Conservation (phyloP, 225 moss, liverwort and hornwort species). For the Lunularia cruciata region DNA sequence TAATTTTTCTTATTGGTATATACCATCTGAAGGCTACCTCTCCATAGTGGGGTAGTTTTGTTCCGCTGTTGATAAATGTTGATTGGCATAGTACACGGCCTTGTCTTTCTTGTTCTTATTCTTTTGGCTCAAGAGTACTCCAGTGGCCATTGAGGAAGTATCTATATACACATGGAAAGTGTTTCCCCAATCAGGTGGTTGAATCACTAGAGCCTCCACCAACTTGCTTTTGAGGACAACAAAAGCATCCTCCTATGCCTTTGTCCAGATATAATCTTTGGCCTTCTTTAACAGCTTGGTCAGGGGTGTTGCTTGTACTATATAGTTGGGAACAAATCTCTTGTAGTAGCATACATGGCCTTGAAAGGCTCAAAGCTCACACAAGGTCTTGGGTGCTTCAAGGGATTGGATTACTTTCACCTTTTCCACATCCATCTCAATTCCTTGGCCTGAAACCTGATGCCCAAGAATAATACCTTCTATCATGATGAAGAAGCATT, state of each 20-base stretch:
- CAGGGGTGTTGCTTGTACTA: background rate
- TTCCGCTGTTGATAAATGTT: background rate
- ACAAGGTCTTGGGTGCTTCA: background rate
- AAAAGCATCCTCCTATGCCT: background rate
- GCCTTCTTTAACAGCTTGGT: background rate
- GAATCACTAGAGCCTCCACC: no score
- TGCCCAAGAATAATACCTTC: background rate
- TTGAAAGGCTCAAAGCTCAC: background rate
- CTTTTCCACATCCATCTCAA: background rate
- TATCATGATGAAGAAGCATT: background rate
- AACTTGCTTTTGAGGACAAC: background rate
- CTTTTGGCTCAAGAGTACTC: background rate
- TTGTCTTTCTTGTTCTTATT: background rate
- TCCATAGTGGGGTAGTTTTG: background rate
- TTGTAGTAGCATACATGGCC: no score
- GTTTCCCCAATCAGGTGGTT: background rate
- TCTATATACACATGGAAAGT: background rate
- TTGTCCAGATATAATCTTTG: background rate
- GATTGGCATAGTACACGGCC: background rate
- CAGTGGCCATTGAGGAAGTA: background rate
- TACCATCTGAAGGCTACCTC: no score
- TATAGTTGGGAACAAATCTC: background rate
- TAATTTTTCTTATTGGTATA: no score
- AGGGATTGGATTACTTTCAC: background rate
- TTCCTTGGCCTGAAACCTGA: background rate